These are phyloP conservation scores for Coniferiporia sulphurascens DNA, from an alignment of 1,284 basidiomycete species.

Conservation along the genomic window DNA sequence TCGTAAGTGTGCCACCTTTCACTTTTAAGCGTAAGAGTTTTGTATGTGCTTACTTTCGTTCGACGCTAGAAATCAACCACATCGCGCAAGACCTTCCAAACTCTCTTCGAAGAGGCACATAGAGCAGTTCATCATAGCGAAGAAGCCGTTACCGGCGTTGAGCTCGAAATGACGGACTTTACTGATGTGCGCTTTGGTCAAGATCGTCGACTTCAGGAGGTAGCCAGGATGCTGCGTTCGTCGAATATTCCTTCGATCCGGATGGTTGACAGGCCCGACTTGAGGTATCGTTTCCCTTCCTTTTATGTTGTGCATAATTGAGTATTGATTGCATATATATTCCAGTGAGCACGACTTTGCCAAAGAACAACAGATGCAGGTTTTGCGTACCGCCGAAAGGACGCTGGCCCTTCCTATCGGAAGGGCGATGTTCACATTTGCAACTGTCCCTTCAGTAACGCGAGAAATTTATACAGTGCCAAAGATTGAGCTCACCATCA, in stretches of 20 bases:
- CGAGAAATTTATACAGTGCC: constrained; percentile 77
- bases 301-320: neutral
- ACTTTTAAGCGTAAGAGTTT: neutral
- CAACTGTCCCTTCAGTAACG: constrained; percentile 63
- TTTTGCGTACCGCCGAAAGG: constrained; percentile 74
- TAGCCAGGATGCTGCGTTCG: constrained; percentile 82
- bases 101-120: constrained; percentile 47
- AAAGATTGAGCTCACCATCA: constrained; percentile 74
- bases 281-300: constrained; percentile 42
- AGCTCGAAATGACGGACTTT: constrained; percentile 67
- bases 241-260: constrained; percentile 63
- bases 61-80: constrained; percentile 36
- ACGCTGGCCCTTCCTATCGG: constrained; percentile 85
- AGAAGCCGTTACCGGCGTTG: constrained; percentile 59
- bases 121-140: constrained; percentile 48
- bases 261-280: constrained; percentile 64
- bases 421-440: constrained; percentile 84
- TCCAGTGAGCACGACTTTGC: constrained; percentile 73
- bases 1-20: constrained; percentile 38
- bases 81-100: constrained; percentile 45
- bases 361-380: constrained; percentile 77
- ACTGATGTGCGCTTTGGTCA: constrained; percentile 81
- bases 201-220: constrained; percentile 83
- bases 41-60: constrained; percentile 6
- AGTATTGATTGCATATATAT: neutral